These are phyloP conservation scores for Chimonanthus salicifolius DNA, from an alignment of 164 flowering plant genomes.

Conservation along the genomic window DNA sequence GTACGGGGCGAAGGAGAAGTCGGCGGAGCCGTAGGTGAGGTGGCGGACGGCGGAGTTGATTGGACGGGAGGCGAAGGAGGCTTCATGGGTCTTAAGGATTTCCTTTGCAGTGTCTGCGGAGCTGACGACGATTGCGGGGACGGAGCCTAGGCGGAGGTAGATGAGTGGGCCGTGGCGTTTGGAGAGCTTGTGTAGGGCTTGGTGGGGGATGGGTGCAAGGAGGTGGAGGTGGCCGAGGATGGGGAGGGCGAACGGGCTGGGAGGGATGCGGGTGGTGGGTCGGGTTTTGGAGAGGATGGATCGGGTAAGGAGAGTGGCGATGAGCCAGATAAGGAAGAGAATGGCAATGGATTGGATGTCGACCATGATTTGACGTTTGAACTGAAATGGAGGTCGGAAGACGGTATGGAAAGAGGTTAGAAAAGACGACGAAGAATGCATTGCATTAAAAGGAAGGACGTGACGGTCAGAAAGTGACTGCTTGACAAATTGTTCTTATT, in stretches of 20 bases:
- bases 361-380: neutral
- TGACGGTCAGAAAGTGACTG: too few species aligned
- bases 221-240: conserved; percentile 49
- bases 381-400: too few species aligned
- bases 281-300: conserved; percentile 1
- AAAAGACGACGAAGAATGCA: too few species aligned
- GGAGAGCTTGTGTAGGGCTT: conserved; percentile 30
- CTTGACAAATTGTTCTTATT: too few species aligned
- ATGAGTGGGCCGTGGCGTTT: conserved; percentile 37
- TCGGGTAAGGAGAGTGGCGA: neutral
- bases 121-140: conserved; percentile 37
- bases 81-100: conserved; percentile 42
- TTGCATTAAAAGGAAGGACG: too few species aligned
- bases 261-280: conserved; percentile 15
- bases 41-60: conserved; percentile 29
- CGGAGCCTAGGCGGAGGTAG: conserved; percentile 39
- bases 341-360: neutral
- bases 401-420: too few species aligned
- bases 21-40: conserved; percentile 44
- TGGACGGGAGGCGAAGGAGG: conserved; percentile 37
- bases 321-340: neutral
- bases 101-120: conserved; percentile 30
- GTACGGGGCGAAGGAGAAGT: conserved; percentile 38
- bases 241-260: conserved; percentile 32
- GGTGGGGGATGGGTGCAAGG: conserved; percentile 43